These are phyloP conservation scores for Maudiozyma turicensis DNA, from an alignment of 805 yeast genomes.

Conservation along the genomic window DNA sequence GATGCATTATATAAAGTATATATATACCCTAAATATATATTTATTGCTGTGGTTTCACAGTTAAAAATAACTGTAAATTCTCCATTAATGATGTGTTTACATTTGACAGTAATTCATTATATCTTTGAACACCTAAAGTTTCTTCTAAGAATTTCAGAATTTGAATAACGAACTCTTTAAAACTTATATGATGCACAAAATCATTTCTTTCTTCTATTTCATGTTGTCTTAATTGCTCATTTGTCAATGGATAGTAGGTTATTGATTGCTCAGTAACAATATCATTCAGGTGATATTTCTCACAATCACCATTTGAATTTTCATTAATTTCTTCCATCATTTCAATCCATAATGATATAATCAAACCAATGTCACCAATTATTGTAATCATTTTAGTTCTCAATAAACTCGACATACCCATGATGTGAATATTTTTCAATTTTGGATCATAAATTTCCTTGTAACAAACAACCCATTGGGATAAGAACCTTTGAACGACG, in stretches of 20 bases:
- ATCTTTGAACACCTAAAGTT: constrained; percentile 17
- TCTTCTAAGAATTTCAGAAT: constrained; percentile 20
- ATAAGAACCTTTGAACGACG: constrained; percentile 23
- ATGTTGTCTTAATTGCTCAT: constrained; percentile 38
- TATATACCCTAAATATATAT: not conserved
- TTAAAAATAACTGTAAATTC: constrained; percentile 21
- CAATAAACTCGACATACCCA: constrained; percentile 50
- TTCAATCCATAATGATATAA: constrained; percentile 37
- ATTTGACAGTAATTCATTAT: constrained; percentile 15
- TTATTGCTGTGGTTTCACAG: constrained; percentile 4
- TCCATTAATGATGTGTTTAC: constrained; percentile 19
- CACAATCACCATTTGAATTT: constrained; percentile 43
- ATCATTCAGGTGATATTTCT: constrained; percentile 39
- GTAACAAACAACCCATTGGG: constrained; percentile 37
- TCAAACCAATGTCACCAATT: constrained; percentile 25
- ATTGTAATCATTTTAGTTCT: constrained; percentile 29
- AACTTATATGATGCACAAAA: constrained; percentile 44
- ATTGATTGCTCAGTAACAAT: constrained; percentile 27
- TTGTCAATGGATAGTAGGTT: constrained; percentile 22
- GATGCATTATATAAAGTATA: not conserved
- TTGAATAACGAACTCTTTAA: constrained; percentile 37
- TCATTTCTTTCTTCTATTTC: constrained; percentile 33
- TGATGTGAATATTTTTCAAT: constrained; percentile 54
- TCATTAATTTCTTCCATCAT: constrained; percentile 74
- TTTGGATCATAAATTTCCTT: constrained; percentile 63